Conservation (phyloP, 1,284 basidiomycete species). For the Ustilago nuda region DNA sequence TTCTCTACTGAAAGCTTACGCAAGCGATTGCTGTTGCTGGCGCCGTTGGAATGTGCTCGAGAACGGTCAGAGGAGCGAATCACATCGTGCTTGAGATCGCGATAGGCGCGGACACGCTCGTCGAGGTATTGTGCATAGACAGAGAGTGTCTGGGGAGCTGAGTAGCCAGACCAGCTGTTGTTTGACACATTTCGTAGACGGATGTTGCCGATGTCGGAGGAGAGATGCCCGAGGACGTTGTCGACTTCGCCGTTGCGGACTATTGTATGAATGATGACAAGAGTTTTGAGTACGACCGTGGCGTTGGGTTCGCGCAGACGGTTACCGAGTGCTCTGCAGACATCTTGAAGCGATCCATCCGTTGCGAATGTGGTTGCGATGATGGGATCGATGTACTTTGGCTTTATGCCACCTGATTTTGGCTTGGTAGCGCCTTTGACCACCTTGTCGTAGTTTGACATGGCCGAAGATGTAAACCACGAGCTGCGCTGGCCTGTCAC, state of each 20-base stretch:
- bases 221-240: conserved; percentile 85
- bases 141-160: conserved; percentile 83
- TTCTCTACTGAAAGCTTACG: conserved; percentile 94
- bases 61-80: conserved; percentile 84
- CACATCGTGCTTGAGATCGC: conserved; percentile 91
- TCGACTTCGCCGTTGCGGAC: conserved; percentile 93
- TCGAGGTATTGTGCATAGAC: conserved; percentile 92
- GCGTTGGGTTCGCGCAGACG: conserved; percentile 89
- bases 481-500: too few species aligned
- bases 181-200: conserved; percentile 78
- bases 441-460: conserved; percentile 62
- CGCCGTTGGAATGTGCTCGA: conserved; percentile 72
- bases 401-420: conserved; percentile 63
- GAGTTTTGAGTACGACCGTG: conserved; percentile 93
- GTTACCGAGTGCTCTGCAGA: conserved; percentile 84
- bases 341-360: conserved; percentile 89
- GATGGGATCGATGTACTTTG: conserved; percentile 75
- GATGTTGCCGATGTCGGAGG: conserved; percentile 76
- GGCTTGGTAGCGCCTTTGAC: conserved; percentile 68
- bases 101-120: conserved; percentile 86
- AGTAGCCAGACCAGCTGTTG: conserved; percentile 46
- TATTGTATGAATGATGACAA: conserved; percentile 94
- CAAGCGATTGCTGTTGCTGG: conserved; percentile 74
- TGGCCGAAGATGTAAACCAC: neutral
- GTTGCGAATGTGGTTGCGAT: conserved; percentile 93